Conservation (phyloP, 495 filamentous ascomycete species). For the Bacidia gigantensis region DNA sequence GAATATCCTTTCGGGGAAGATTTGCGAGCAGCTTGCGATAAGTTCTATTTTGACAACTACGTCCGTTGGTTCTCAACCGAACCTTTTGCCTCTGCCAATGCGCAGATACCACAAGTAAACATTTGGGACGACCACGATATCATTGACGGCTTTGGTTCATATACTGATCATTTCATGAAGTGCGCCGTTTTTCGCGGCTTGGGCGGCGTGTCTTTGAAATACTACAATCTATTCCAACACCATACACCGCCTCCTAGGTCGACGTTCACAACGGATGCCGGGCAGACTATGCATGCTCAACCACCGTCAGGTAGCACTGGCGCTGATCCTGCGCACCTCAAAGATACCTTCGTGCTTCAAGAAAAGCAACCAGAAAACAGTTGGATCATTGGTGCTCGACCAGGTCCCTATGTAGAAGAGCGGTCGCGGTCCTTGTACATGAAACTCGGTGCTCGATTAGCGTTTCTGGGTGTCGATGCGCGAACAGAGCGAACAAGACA, state of each 20-base stretch:
- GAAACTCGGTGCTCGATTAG: slow-evolving; percentile 70
- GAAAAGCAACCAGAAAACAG: slow-evolving; percentile 47
- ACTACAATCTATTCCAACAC: slow-evolving; percentile 91
- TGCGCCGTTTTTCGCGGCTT: slow-evolving; percentile 86
- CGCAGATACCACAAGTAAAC: slow-evolving; percentile 80
- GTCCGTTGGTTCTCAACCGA: slow-evolving; percentile 72
- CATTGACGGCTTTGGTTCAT: slow-evolving; percentile 86
- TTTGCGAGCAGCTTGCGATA: slow-evolving; percentile 65
- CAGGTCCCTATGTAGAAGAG: slow-evolving; percentile 70
- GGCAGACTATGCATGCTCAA: slow-evolving; percentile 33
- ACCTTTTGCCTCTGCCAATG: slow-evolving; percentile 73
- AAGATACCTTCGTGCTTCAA: slow-evolving; percentile 53
- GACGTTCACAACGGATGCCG: slow-evolving; percentile 64
- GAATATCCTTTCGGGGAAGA: slow-evolving; percentile 60
- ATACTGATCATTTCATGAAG: slow-evolving; percentile 86
- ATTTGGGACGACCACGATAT: slow-evolving; percentile 93
- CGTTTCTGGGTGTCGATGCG: slow-evolving; percentile 78
- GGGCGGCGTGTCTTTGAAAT: slow-evolving; percentile 73
- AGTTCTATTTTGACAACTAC: slow-evolving; percentile 86
- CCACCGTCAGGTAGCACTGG: slow-evolving; percentile 34
- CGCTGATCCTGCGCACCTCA: slow-evolving; percentile 50
- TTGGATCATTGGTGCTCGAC: slow-evolving; percentile 64
- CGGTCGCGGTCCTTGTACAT: slow-evolving; percentile 68
- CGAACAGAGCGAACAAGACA: slow-evolving; percentile 84
- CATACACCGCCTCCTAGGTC: slow-evolving; percentile 70